These are phyloP conservation scores for Peziza echinospora DNA, from an alignment of 495 filamentous ascomycete genomes.

Conservation along the genomic window DNA sequence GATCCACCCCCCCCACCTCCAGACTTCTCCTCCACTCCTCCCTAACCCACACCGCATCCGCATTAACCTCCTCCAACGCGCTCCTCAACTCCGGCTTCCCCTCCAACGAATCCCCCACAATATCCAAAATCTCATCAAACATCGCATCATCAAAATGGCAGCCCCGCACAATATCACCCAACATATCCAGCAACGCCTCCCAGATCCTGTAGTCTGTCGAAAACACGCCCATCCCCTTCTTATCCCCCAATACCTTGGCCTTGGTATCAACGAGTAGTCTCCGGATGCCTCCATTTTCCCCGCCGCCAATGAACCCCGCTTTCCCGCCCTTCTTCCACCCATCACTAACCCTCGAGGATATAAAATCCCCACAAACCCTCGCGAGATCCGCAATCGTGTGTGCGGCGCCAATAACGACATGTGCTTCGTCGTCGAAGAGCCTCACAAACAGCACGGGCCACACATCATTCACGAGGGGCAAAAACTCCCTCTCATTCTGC, in stretches of 20 bases:
- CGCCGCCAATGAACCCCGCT: conserved; percentile 18
- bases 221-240: conserved; percentile 6
- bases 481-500: conserved; percentile 53
- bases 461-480: conserved; percentile 71
- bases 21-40: neutral
- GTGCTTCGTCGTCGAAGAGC: conserved; percentile 52
- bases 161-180: conserved; percentile 31
- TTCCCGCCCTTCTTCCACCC: conserved; percentile 38
- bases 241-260: conserved; percentile 6
- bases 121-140: conserved; percentile 44
- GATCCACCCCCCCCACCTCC: neutral
- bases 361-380: conserved; percentile 52
- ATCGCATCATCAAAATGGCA: conserved; percentile 39
- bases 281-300: conserved; percentile 20
- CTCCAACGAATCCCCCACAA: conserved; percentile 31
- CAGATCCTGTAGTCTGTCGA: conserved; percentile 29
- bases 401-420: conserved; percentile 47
- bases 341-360: conserved; percentile 42
- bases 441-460: conserved; percentile 60
- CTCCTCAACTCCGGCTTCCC: conserved; percentile 27
- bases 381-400: conserved; percentile 38
- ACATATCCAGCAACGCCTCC: conserved; percentile 33
- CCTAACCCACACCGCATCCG: conserved; percentile 50
- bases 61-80: conserved; percentile 37
- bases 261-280: conserved; percentile 20